phyloP scores from a whole-genome alignment of 2,329 filamentous ascomycete species.

The Scedosporium dehoogii region DNA sequence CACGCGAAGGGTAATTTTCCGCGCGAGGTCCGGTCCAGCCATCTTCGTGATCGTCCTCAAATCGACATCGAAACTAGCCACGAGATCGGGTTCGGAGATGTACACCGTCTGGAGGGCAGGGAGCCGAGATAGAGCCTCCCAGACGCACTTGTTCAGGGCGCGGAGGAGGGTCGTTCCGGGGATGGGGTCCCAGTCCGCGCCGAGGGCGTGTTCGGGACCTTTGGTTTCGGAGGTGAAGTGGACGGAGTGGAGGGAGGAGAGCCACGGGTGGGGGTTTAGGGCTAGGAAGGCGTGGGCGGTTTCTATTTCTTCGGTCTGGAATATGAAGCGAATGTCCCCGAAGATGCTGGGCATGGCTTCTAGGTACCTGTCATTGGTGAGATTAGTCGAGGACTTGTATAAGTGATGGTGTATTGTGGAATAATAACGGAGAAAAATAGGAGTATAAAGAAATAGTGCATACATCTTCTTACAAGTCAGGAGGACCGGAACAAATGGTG shows the following conservation, averaged over 20 bases:
- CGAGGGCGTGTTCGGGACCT: not conserved
- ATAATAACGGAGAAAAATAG: not conserved
- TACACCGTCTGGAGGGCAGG: not conserved
- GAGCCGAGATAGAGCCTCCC: not conserved
- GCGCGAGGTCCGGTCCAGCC: not conserved
- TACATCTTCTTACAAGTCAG: constrained; percentile 5
- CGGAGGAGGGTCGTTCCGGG: not conserved
- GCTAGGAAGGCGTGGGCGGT: not conserved
- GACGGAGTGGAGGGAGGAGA: not conserved
- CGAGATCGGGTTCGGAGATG: not conserved
- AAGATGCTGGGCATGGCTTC: constrained; percentile 2
- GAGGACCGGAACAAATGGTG: not conserved
- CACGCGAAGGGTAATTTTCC: not conserved
- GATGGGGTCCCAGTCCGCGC: not conserved
- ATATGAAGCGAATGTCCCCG: not conserved
- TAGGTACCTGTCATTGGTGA: not conserved
- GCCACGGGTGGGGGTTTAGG: not conserved
- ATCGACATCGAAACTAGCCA: not conserved
- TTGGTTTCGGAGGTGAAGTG: not conserved
- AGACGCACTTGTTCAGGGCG: not conserved
- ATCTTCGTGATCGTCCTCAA: not conserved
- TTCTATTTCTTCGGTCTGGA: not conserved
- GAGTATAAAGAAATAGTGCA: not conserved
- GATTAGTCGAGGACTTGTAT: too few relatives aligned
- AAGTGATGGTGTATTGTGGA: too few relatives aligned